Evolutionary conservation across 257 asterid genomes (phyloP), one percentile per base, ranked within the genome.

Genomic region (Salvia hispanica): DNA sequence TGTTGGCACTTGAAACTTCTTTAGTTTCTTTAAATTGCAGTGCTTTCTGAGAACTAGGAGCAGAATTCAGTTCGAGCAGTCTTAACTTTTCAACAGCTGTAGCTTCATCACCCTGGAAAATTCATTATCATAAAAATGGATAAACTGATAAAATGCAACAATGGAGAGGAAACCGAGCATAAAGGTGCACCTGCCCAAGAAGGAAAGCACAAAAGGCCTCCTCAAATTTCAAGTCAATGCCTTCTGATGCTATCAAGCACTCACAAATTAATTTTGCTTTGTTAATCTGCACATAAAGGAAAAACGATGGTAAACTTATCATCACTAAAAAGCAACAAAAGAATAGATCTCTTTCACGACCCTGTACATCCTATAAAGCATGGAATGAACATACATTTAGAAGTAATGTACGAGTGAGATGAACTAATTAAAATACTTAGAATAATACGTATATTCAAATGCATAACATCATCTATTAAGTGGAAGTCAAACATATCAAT

Each of bases 141-240:
- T 18, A 70, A 25, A 14, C 43, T 47, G 44, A 74, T 36, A 52
- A 66, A 58, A 64, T 21, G 69, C 62, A 68, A 70, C 53, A 43
- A 37, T 66, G 63, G 62, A 82, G 56, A 44, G 54, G 6, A 25
- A 62, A 53, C 46, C 11, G 62, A 75, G 70, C 58, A 52, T 53
- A 74, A 58, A 62, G 66, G 42, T 74, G 50, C 77, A 94, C 99
- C 96, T 88, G 97, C 74, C 95, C 96, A 69, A 94, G 95, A 78
- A 94, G 97, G 82, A 81, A 88, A 69, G 90, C 85, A 78, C 97
- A 94, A 70, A 91, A 84, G 70, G 91, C 78, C 86, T 94, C 99
- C 84, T 94, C 99, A 68, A 94, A 84, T 81, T 94, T 94, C 71
- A 94, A 72, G 77, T 94, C 96, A 72, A 82, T 74, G 66, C 96